Base-by-base conservation (phyloP, 495 filamentous ascomycete species). In the Hypomontagnella submonticulosa region DNA sequence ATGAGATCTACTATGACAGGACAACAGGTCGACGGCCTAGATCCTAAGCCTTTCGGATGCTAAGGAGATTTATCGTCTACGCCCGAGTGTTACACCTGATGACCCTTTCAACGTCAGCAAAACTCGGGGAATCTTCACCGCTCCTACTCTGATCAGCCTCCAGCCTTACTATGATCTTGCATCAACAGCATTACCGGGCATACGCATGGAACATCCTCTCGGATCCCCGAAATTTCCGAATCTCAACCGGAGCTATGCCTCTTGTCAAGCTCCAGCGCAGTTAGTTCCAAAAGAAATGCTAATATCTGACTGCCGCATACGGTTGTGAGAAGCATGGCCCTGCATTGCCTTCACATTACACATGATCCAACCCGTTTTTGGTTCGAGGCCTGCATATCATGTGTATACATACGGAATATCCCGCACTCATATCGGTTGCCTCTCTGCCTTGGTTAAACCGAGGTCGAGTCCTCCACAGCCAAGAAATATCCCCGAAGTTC, bases 401-500 rank as follows among this genome's bases (percentile, higher is more conserved):
- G 33, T 44, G 32, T 34, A 16, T 50, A 16, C 34, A 53, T 40
- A 23, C 43, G 59, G 59, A 51, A 60, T 51, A 59, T 51, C 36
- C 55, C 66, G 60, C 60, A 63, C n/a, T 8, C 42, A 20, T 12
- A 37, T 48, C 42, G 33, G 33, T 48, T 46, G 23, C 61, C 48
- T 34, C 5, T 30, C 36, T 48, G 40, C 34, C 54, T 50, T 34
- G 16, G n/a, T 53, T 20, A 2, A 53, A 44, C 53, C 36, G 54
- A 13, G 49, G 9, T 44, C 19, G 37, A 44, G 15, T 30, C 46
- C 42, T 43, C 58, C 65, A 59, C 59, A 56, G 54, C 59, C 49
- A 63, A 63, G 59, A 63, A n/a, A 57, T 68, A 62, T 68, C 36
- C 53, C 65, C 47, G 59, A 68, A 12, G 30, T 63, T 44, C 13